These are phyloP conservation scores for Podospora pseudoanserina DNA, from an alignment of 495 filamentous ascomycete species.

Conservation along the genomic window DNA sequence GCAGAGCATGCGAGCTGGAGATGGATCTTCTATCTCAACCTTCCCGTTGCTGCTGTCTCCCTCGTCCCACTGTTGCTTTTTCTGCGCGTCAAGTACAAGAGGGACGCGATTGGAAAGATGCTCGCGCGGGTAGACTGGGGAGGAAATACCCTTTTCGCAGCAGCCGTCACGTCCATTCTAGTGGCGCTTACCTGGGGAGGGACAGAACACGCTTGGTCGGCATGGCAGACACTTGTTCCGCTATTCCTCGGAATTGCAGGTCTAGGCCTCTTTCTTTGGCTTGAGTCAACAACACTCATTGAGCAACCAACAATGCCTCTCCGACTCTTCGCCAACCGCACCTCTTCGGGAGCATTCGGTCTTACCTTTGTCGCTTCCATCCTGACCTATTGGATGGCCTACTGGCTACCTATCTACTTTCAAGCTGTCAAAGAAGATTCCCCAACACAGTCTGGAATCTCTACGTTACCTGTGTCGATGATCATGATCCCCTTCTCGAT, in stretches of 20 bases:
- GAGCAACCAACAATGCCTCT: slow-evolving; percentile 33
- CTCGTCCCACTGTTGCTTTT: slow-evolving; percentile 31
- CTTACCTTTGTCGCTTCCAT: slow-evolving; percentile 24
- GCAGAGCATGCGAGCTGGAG: slow-evolving; percentile 41
- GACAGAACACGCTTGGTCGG: slow-evolving; percentile 29
- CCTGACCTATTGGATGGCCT: slow-evolving; percentile 17
- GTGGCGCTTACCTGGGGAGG: slow-evolving; percentile 25
- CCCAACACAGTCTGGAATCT: slow-evolving; percentile 23
- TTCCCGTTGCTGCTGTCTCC: slow-evolving; percentile 30
- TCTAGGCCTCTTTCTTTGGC: slow-evolving; percentile 20
- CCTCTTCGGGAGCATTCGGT: slow-evolving; percentile 24
- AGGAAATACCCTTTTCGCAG: slow-evolving; percentile 32
- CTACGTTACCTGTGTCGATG: not conserved
- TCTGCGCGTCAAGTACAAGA: slow-evolving; percentile 30
- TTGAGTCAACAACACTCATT: slow-evolving; percentile 21
- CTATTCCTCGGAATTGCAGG: slow-evolving; percentile 27
- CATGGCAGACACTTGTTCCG: slow-evolving; percentile 30
- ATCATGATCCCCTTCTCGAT: not conserved
- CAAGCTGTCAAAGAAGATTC: slow-evolving; percentile 33
- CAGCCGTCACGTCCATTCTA: slow-evolving; percentile 28
- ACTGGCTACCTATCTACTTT: slow-evolving; percentile 51
- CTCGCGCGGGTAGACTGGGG: slow-evolving; percentile 31
- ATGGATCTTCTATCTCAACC: slow-evolving; percentile 40
- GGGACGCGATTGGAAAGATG: slow-evolving; percentile 15
- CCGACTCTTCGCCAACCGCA: slow-evolving; percentile 30